Evolutionary conservation across 192 early-diverging fungal species (phyloP).

Genomic region (Allomyces macrogynus): DNA sequence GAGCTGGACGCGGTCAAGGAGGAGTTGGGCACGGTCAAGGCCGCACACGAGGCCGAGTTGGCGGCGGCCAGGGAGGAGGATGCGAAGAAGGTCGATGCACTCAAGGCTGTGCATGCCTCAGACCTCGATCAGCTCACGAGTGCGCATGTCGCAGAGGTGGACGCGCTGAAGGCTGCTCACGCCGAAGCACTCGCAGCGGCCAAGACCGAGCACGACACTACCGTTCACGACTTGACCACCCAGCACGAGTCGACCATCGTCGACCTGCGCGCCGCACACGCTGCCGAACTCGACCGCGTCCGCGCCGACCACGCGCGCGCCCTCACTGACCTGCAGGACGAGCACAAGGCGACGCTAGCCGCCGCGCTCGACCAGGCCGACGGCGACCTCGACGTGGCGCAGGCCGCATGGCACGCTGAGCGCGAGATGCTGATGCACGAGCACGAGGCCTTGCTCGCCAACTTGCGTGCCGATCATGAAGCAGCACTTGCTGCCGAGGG

Average conservation of each 20-base stretch:
- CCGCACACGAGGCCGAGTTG: conserved; percentile 11
- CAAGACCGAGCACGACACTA: conserved; percentile 7
- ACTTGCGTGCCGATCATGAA: no score
- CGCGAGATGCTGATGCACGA: no score
- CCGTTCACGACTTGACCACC: conserved; percentile 10
- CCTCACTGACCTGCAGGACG: conserved; percentile 14
- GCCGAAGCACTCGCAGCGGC: not conserved
- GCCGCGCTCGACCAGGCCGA: conserved; percentile 2
- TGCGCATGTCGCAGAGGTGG: not conserved
- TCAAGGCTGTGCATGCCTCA: conserved; percentile 8
- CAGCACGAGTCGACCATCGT: conserved; percentile 6
- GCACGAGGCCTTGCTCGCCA: no score
- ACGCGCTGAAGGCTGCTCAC: not conserved
- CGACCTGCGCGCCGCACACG: conserved; percentile 8
- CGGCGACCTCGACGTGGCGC: not conserved
- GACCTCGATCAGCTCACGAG: conserved; percentile 5
- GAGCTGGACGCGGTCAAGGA: conserved; percentile 13
- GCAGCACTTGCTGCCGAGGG: no score
- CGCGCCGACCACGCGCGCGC: conserved; percentile 9
- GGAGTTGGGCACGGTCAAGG: conserved; percentile 13
- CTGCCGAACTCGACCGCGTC: conserved; percentile 4
- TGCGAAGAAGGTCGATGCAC: conserved; percentile 9
- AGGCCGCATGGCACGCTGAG: not conserved
- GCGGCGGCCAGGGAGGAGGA: conserved; percentile 8
- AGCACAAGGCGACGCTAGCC: conserved; percentile 11